Evolutionary conservation across 148 eudicot species (phyloP), one percentile per base, ranked within the genome.

Genomic region (Vaccinium darrowii): DNA sequence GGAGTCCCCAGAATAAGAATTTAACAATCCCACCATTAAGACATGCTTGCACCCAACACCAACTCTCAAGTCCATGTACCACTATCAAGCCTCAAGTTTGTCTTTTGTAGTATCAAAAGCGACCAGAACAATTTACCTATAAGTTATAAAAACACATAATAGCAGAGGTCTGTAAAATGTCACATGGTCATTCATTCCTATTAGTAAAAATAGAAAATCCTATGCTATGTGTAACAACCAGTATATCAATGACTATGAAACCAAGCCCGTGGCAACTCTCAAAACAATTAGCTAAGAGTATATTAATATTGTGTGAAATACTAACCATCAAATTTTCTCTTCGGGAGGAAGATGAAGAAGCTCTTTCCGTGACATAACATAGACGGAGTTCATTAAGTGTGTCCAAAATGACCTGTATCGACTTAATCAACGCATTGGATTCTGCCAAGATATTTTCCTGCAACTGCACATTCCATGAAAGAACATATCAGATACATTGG

Each of bases 301-400:
- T 53, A 63, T 13, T 54, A 21, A 69, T 21, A 33, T 16, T 19
- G 53, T 69, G 30, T 51, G 15, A 9, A 10, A 79, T 54, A 84
- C 77, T 87, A 84, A 91, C 95, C 93, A 88, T 90, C 27, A 85
- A 81, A 83, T 60, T 82, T 82, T 91, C 95, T 60, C 83, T 93
- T 84, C 91, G 92, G 74, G 84, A 82, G 36, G 93, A 72, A 80
- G 92, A 88, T n/a, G 91, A 88, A 77, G 86, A 76, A 84, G 85
- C 85, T 87, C 90, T 92, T 85, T 93, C 98, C 90, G 91, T 76
- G 47, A 92, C 92, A 89, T 94, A 88, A 87, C 94, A 91, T 65
- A 93, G 86, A 23, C 99, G 93, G 86, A 97, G 93, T 90, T 93
- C 96, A 89, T 97, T 97, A 60, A 97, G 93, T 85, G 94, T 93